Percentiles rank a stretch among this genome's conserved stretches.
These are phyloP conservation scores for Cladosporium velox DNA, from an alignment of 2,329 filamentous ascomycete species.

Conservation along the genomic window DNA sequence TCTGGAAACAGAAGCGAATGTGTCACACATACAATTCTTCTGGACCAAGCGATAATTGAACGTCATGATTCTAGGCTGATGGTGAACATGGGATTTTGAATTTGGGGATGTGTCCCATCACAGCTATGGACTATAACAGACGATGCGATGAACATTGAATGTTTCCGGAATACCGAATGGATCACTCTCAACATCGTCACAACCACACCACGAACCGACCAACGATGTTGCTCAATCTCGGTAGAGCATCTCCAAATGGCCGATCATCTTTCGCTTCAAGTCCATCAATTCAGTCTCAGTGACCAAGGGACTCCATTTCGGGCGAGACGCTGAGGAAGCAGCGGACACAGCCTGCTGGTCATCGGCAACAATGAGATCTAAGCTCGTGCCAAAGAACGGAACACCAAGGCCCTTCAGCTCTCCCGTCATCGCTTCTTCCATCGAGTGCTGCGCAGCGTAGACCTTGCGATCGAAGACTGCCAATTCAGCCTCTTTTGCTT, in stretches of 20 bases:
- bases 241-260: constrained; percentile 43
- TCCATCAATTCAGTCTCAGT: constrained; percentile 36
- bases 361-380: constrained; percentile 44
- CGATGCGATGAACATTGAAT: neutral
- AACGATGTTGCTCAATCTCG: constrained; percentile 33
- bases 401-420: constrained; percentile 61
- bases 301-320: constrained; percentile 35
- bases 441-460: constrained; percentile 58
- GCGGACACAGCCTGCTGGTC: constrained; percentile 22
- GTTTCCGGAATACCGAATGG: neutral
- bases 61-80: neutral
- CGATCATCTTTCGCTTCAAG: constrained; percentile 40
- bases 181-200: neutral
- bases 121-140: neutral
- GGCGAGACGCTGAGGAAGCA: constrained; percentile 18
- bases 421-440: constrained; percentile 59
- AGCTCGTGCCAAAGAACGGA: constrained; percentile 60
- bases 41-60: neutral
- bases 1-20: too few relatives aligned
- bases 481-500: constrained; percentile 54
- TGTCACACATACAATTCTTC: neutral
- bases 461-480: constrained; percentile 63
- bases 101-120: neutral
- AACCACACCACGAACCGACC: neutral
- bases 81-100: neutral